These are phyloP conservation scores for Claviceps africana DNA, from an alignment of 2,329 filamentous ascomycete species.

Conservation along the genomic window DNA sequence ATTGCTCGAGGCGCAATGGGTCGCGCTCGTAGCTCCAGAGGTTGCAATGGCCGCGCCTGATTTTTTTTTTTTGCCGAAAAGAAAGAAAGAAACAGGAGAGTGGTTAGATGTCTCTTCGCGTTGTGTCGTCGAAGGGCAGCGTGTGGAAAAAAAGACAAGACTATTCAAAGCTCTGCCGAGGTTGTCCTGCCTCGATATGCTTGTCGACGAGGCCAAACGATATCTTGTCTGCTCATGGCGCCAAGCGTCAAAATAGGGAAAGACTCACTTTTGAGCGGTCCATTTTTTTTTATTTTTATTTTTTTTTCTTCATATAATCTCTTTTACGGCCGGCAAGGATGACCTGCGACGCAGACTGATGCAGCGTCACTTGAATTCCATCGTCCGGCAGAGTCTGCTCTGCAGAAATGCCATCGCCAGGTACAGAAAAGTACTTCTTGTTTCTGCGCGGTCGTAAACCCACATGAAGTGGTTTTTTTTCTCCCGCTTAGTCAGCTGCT, in stretches of 20 bases:
- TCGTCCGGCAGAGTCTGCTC: background rate
- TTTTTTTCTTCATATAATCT: background rate
- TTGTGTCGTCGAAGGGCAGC: too few relatives aligned
- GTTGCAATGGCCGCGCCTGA: constrained; percentile 33
- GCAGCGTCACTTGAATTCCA: background rate
- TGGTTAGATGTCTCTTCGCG: too few relatives aligned
- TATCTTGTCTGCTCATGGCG: background rate
- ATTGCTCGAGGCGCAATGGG: constrained; percentile 29
- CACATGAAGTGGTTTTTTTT: background rate
- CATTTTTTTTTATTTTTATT: background rate
- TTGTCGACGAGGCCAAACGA: too few relatives aligned
- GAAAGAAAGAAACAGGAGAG: too few relatives aligned
- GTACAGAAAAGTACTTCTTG: too few relatives aligned
- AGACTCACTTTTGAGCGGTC: constrained; percentile 4
- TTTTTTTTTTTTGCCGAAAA: background rate
- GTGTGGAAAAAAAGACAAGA: too few relatives aligned
- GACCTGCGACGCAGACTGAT: background rate
- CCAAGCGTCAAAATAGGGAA: background rate
- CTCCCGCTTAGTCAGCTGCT: background rate
- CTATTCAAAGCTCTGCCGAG: background rate
- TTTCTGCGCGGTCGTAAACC: background rate
- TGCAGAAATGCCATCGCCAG: background rate
- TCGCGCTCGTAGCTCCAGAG: constrained; percentile 28
- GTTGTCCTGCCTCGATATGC: background rate
- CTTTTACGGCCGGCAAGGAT: background rate